Evolutionary conservation across 768 basidiomycete species (phyloP).

Genomic region (Rhizopogon vinicolor): DNA sequence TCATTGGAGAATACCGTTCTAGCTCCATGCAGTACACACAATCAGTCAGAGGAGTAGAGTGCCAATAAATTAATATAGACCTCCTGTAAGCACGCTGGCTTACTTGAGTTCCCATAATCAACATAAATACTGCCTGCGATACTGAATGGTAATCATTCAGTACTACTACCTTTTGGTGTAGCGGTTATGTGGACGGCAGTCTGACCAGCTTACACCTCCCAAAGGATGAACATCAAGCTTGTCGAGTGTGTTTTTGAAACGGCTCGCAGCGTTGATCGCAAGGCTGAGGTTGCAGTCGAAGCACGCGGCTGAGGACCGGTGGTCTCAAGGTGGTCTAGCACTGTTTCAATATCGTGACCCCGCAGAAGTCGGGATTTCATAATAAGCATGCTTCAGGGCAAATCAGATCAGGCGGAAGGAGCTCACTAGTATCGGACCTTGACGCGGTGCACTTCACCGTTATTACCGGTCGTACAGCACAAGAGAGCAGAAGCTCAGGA

Average conservation of each 20-base stretch:
- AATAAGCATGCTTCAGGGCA: neutral
- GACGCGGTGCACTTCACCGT: neutral
- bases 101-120: no score
- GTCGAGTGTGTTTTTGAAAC: neutral
- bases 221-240: neutral
- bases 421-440: neutral
- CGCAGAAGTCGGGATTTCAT: neutral
- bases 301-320: neutral
- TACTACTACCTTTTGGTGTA: no score
- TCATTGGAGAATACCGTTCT: no score
- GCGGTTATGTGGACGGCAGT: no score
- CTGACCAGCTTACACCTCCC: no score
- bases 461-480: neutral
- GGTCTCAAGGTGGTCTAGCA: neutral
- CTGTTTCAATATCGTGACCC: neutral
- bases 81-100: no score
- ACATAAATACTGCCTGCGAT: no score
- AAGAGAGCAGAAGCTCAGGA: neutral
- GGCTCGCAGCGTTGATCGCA: no score
- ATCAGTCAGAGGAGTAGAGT: no score
- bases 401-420: neutral
- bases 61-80: no score
- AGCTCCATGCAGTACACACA: no score
- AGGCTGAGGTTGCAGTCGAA: neutral
- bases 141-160: no score